phyloP scores from a whole-genome alignment of 1,284 basidiomycete species.

The Trichosporon sp. region DNA sequence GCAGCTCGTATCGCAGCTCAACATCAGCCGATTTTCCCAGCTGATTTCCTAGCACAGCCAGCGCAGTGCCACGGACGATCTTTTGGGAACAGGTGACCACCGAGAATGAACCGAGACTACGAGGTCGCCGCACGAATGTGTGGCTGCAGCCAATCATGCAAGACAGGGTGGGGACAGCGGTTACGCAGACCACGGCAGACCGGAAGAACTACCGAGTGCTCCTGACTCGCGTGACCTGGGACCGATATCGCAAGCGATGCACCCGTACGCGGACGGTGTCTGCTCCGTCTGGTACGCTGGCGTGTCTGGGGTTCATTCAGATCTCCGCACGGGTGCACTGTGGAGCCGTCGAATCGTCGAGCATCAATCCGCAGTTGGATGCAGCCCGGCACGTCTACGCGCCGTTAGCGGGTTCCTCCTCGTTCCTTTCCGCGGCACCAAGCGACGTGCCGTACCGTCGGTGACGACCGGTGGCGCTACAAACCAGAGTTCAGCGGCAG shows the following conservation, averaged over 20 bases:
- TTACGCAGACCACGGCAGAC: neutral
- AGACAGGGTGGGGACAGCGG: neutral
- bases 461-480: neutral
- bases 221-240: conserved; percentile 11
- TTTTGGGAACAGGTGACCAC: neutral
- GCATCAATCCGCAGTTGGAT: neutral
- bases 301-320: neutral
- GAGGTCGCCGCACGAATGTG: conserved; percentile 1
- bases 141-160: neutral
- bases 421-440: neutral
- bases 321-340: neutral
- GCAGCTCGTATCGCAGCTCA: too few relatives aligned
- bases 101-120: neutral
- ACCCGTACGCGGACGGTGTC: neutral
- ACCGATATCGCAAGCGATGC: neutral
- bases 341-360: neutral
- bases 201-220: neutral
- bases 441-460: too few relatives aligned
- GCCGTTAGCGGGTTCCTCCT: neutral
- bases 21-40: too few relatives aligned
- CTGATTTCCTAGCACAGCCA: too few relatives aligned
- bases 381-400: neutral
- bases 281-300: too few relatives aligned
- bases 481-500: neutral
- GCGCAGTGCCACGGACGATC: neutral